Conservation (phyloP, 371 early-diverging fungal genomes). For the Apophysomyces variabilis region DNA sequence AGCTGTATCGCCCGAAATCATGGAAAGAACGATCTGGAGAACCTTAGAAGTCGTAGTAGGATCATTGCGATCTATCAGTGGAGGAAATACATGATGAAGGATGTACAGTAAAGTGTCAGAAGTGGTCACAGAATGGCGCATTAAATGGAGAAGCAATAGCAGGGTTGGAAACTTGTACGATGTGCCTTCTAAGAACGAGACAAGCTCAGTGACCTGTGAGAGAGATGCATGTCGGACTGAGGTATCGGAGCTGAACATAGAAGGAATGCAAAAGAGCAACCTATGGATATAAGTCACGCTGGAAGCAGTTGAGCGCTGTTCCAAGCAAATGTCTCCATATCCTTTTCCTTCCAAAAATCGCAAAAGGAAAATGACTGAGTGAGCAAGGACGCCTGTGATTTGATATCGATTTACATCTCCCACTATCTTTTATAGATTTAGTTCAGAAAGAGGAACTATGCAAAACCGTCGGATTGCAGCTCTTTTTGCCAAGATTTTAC, state of each 20-base stretch:
- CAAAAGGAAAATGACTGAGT: constrained; percentile 15
- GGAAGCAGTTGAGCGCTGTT: background rate
- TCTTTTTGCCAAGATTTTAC: background rate
- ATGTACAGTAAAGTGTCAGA: constrained; percentile 40
- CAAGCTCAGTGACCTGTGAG: constrained; percentile 29
- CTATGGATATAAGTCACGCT: constrained; percentile 29
- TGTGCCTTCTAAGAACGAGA: constrained; percentile 20
- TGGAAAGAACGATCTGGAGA: constrained; percentile 48
- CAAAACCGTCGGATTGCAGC: too few relatives aligned
- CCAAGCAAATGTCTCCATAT: background rate
- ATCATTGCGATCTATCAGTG: constrained; percentile 51
- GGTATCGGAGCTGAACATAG: constrained; percentile 37
- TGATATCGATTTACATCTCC: constrained; percentile 1
- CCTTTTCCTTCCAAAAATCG: constrained; percentile 11
- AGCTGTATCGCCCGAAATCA: constrained; percentile 44
- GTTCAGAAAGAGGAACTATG: too few relatives aligned
- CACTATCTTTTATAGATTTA: constrained; percentile 11
- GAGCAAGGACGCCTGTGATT: constrained; percentile 20
- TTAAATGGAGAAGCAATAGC: constrained; percentile 51
- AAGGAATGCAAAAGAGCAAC: constrained; percentile 40
- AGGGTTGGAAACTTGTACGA: constrained; percentile 50
- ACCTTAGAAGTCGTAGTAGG: constrained; percentile 56
- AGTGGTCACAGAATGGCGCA: constrained; percentile 39
- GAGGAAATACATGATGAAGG: constrained; percentile 49
- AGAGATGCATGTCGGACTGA: constrained; percentile 25